Evolutionary conservation across 2,329 filamentous ascomycete species (phyloP).

Genomic region (Chaetomium globosum): DNA sequence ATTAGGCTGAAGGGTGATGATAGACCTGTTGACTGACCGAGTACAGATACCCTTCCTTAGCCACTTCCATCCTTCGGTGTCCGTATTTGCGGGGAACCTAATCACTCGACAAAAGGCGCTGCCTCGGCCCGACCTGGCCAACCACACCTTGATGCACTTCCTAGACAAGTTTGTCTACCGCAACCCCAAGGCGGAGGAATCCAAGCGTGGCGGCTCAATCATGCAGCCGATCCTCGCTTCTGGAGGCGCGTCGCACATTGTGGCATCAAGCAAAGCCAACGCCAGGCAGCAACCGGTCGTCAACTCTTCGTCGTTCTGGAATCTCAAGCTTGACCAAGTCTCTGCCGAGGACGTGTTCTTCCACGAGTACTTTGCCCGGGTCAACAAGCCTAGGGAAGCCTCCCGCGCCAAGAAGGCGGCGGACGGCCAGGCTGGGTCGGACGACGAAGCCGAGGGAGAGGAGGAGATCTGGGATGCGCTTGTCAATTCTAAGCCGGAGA

Average conservation of each 20-base stretch:
- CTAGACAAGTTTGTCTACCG: slow-evolving; percentile 98
- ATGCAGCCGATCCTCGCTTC: slow-evolving; percentile 81
- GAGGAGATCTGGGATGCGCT: slow-evolving; percentile 45
- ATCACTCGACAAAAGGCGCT: slow-evolving; percentile 70
- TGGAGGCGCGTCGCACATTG: slow-evolving; percentile 58
- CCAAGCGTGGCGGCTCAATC: slow-evolving; percentile 78
- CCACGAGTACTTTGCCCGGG: slow-evolving; percentile 88
- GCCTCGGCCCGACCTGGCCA: slow-evolving; percentile 85
- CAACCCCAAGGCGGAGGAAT: slow-evolving; percentile 74
- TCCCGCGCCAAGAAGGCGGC: slow-evolving; percentile 60
- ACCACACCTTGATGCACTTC: slow-evolving; percentile 92
- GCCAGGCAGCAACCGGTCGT: slow-evolving; percentile 51
- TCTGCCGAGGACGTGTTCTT: slow-evolving; percentile 95
- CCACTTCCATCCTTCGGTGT: slow-evolving; percentile 93
- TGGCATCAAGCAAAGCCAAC: slow-evolving; percentile 56
- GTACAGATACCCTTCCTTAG: slow-evolving; percentile 64
- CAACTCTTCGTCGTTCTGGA: slow-evolving; percentile 90
- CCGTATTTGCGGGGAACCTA: slow-evolving; percentile 75
- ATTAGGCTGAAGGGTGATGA: background rate
- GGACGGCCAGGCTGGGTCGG: slow-evolving; percentile 71
- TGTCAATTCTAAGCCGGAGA: slow-evolving; percentile 42
- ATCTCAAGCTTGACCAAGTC: slow-evolving; percentile 83
- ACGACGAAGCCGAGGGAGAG: slow-evolving; percentile 45
- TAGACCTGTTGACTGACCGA: slow-evolving; percentile 19
- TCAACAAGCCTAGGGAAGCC: slow-evolving; percentile 64